These are phyloP conservation scores for Yamadazyma trypodendri DNA, from an alignment of 1,139 yeast genomes.

Conservation along the genomic window DNA sequence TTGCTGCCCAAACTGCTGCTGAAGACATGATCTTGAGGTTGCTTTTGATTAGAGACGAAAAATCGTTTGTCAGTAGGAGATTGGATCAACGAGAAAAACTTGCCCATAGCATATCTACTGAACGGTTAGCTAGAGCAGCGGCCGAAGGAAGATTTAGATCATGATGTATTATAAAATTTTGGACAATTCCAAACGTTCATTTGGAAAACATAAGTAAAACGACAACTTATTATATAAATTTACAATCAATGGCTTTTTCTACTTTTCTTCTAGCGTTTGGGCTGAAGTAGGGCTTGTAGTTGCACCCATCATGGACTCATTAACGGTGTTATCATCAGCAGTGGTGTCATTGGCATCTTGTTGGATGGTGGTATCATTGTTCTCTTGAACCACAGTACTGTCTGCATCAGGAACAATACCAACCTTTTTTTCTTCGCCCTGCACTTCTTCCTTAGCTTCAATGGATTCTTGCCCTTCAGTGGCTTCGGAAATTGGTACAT, in stretches of 20 bases:
- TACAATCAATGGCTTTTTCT: background rate
- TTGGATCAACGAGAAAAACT: conserved; percentile 61
- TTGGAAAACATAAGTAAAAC: conserved; percentile 5
- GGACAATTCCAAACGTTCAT: background rate
- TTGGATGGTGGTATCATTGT: conserved; percentile 43
- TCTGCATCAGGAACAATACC: conserved; percentile 28
- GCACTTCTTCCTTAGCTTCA: conserved; percentile 5
- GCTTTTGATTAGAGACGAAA: conserved; percentile 45
- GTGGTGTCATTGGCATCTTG: conserved; percentile 47
- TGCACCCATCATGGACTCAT: conserved; percentile 26
- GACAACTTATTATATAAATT: conserved; percentile 2
- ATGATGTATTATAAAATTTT: conserved; percentile 1
- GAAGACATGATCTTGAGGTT: conserved; percentile 71
- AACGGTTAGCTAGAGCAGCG: conserved; percentile 47
- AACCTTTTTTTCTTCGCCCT: conserved; percentile 6
- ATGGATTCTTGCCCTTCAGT: conserved; percentile 6
- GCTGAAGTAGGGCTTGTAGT: conserved; percentile 7
- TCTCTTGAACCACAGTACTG: conserved; percentile 36
- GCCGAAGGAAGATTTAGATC: conserved; percentile 38
- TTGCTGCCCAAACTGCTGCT: conserved; percentile 54
- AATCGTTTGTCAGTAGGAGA: conserved; percentile 50
- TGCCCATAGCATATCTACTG: conserved; percentile 65
- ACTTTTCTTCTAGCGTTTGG: conserved; percentile 8
- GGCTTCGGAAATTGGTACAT: conserved; percentile 12
- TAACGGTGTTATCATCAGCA: conserved; percentile 39